Base-by-base conservation (phyloP, 352 stramenopile genomes). In the Phytopythium montanum region DNA sequence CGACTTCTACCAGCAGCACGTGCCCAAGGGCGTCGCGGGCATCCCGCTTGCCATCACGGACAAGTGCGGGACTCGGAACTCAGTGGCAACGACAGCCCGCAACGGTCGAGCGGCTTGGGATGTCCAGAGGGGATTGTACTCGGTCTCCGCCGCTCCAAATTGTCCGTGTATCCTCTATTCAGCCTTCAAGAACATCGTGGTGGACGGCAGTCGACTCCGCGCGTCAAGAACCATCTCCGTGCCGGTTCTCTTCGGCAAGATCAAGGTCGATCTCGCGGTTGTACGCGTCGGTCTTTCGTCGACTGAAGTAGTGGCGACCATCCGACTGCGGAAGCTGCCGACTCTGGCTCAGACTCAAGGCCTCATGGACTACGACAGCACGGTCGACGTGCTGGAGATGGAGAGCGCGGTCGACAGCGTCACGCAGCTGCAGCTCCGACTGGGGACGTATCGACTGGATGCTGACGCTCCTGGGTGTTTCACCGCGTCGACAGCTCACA, bases 131-230 rank as follows among this genome's bases (percentile, higher is more conserved):
- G 81, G 81, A 0, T 57, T 90, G 13, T 90, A 90, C 54, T 59
- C 76, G n/a, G 68, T 88, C 13, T 70, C 69, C 19, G 76, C 77
- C 6, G 42, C 71, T 0, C 73, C 75, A n/a, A 70, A 87, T 26
- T 79, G 75, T n/a, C 74, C 53, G 29, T 88, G 74, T 10, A 74
- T 90, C n/a, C 57, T 86, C 10, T 90, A 88, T 53, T 90, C 81
- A 2, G 73, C 76, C 10, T 72, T 76, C 4, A 90, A 88, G 59
- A 84, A 87, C 34, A 69, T 90, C 5, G 67, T 90, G 2, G 81
- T 88, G 2, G 79, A 88, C 26, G 81, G 76, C 31, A 78, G 69
- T n/a, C 67, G 81, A 5, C 82, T 84, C 59, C 72, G 69, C 21
- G 64, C 72, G 3, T 73, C 76, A 2, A 68, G 57, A 28, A 87